These are phyloP conservation scores for Karstenula rhodostoma DNA, from an alignment of 2,329 filamentous ascomycete genomes.

Conservation along the genomic window DNA sequence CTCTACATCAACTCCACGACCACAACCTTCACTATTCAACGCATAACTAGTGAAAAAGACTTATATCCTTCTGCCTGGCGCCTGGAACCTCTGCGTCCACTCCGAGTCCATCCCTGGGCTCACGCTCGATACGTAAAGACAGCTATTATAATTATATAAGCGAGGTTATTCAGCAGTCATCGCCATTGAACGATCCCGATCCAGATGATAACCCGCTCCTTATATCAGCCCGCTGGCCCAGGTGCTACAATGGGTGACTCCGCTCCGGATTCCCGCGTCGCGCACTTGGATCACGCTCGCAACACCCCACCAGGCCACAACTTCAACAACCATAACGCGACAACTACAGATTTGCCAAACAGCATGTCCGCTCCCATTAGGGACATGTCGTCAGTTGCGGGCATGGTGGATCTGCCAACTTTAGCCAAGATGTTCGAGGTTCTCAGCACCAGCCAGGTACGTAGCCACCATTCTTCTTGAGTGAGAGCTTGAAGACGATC, in stretches of 20 bases:
- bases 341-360: neutral
- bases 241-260: slow-evolving; percentile 6
- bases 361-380: slow-evolving; percentile 11
- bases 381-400: slow-evolving; percentile 26
- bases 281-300: neutral
- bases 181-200: neutral
- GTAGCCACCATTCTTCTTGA: neutral
- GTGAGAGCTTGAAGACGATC: neutral
- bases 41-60: neutral
- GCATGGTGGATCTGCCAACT: slow-evolving; percentile 34
- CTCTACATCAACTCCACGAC: neutral
- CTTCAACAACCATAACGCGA: slow-evolving; percentile 1
- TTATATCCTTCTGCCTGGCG: neutral
- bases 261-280: neutral
- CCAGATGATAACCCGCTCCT: slow-evolving; percentile 6
- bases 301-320: slow-evolving; percentile 1
- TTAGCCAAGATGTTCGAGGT: slow-evolving; percentile 31
- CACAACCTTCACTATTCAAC: neutral
- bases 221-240: neutral
- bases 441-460: slow-evolving; percentile 28
- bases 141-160: neutral
- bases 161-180: neutral
- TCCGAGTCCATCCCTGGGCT: neutral
- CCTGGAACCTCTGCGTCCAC: neutral
- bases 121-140: neutral